phyloP scores from a whole-genome alignment of 257 asterid species.

The Solanum boliviense region DNA sequence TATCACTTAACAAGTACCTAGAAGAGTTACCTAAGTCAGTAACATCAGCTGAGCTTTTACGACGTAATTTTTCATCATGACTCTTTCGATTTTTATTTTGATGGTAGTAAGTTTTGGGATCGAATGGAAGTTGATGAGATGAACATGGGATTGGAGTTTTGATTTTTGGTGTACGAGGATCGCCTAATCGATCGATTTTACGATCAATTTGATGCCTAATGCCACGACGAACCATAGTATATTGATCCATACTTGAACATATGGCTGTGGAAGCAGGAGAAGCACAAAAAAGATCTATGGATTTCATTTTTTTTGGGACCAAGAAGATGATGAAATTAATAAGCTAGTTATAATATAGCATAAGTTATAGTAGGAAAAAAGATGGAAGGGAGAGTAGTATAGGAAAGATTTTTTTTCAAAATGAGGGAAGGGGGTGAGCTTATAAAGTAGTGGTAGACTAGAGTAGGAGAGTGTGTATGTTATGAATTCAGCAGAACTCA shows the following conservation, averaged over 20 bases:
- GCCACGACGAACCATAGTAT: conserved; percentile 37
- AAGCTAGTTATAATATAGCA: not conserved
- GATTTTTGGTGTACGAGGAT: not conserved
- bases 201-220: conserved; percentile 12
- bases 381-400: not conserved
- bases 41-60: conserved; percentile 65
- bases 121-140: conserved; percentile 45
- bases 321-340: not conserved
- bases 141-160: conserved; percentile 39
- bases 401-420: conserved; percentile 11
- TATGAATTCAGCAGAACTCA: accelerated
- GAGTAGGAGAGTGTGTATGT: too few species aligned
- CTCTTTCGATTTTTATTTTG: conserved; percentile 17
- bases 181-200: conserved; percentile 22
- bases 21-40: conserved; percentile 27
- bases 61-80: conserved; percentile 22
- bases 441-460: conserved; percentile 31
- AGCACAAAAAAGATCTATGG: conserved; percentile 66
- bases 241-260: conserved; percentile 66
- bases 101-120: conserved; percentile 28
- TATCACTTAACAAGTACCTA: conserved; percentile 31
- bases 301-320: conserved; percentile 31
- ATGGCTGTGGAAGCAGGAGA: conserved; percentile 88
- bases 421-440: conserved; percentile 16
- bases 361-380: not conserved